These are phyloP conservation scores for Globisporangium spiculum DNA, from an alignment of 352 stramenopile species.

Conservation along the genomic window DNA sequence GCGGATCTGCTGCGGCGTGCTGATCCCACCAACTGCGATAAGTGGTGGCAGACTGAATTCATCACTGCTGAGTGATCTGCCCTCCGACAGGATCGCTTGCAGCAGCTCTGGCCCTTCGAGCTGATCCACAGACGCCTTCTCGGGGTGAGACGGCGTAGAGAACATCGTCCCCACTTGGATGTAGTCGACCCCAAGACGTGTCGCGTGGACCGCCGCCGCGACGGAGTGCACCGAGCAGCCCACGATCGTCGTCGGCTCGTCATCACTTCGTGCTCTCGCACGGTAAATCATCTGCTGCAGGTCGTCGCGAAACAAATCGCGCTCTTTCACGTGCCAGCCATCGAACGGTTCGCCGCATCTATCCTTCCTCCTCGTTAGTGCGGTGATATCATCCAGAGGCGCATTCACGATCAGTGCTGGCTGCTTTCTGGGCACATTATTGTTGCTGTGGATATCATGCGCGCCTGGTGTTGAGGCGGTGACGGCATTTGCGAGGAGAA, in stretches of 20 bases:
- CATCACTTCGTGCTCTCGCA: not conserved
- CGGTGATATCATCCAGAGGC: not conserved
- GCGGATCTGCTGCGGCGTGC: constrained; percentile 20
- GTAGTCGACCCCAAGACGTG: constrained; percentile 30
- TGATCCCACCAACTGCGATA: constrained; percentile 46
- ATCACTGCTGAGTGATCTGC: not conserved
- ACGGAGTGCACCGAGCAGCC: constrained; percentile 47
- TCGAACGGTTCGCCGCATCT: not conserved
- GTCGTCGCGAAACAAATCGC: constrained; percentile 14
- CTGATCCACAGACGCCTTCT: constrained; percentile 25
- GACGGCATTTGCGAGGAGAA: not conserved
- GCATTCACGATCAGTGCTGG: constrained; percentile 20
- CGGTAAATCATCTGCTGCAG: not conserved
- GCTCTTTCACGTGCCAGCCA: constrained; percentile 31
- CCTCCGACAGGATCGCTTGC: constrained; percentile 15
- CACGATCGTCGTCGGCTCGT: constrained; percentile 9
- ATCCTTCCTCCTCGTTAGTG: not conserved
- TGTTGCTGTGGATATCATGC: not conserved
- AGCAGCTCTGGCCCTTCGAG: constrained; percentile 43
- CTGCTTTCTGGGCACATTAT: not conserved
- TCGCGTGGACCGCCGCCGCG: constrained; percentile 22
- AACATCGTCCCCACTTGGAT: constrained; percentile 66
- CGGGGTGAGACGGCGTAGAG: constrained; percentile 40
- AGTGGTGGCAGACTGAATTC: constrained; percentile 16
- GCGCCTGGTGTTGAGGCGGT: not conserved